Evolutionary conservation across 2,329 filamentous ascomycete genomes (phyloP).

Genomic region (Teratosphaeria gauchensis): DNA sequence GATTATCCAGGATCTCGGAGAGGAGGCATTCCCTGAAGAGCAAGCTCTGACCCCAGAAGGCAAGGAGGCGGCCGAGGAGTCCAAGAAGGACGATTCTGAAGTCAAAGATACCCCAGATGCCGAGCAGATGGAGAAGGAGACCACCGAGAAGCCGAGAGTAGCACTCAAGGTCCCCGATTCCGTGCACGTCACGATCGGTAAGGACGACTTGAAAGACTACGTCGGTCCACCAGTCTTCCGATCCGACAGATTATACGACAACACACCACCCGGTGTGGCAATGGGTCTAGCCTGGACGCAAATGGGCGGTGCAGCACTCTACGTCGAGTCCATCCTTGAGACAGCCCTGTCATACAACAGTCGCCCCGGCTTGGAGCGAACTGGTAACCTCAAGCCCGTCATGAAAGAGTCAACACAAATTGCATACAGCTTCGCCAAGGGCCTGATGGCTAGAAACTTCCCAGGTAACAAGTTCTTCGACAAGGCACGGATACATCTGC

Average conservation of each 20-base stretch:
- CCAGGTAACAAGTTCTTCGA: conserved; percentile 93
- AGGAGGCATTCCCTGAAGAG: conserved; percentile 58
- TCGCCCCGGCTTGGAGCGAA: conserved; percentile 74
- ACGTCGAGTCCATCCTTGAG: conserved; percentile 93
- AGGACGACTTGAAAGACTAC: conserved; percentile 89
- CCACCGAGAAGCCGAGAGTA: conserved; percentile 58
- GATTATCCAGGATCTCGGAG: conserved; percentile 89
- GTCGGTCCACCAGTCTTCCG: conserved; percentile 94
- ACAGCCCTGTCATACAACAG: conserved; percentile 64
- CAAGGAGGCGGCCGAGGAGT: conserved; percentile 59
- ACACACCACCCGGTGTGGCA: conserved; percentile 83
- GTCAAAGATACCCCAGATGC: conserved; percentile 49
- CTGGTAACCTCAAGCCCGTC: conserved; percentile 86
- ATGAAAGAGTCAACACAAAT: conserved; percentile 98
- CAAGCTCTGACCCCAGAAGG: conserved; percentile 77
- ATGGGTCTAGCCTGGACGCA: conserved; percentile 99
- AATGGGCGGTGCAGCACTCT: conserved; percentile 91
- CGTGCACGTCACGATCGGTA: conserved; percentile 78
- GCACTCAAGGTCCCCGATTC: conserved; percentile 74
- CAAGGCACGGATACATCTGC: conserved; percentile 86
- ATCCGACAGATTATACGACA: conserved; percentile 88
- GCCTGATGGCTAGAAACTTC: conserved; percentile 73
- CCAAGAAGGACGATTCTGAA: conserved; percentile 49
- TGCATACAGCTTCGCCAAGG: conserved; percentile 92
- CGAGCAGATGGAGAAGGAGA: conserved; percentile 47